Conservation (phyloP, 2,329 filamentous ascomycete species). For the Trichoderma guizhouense region DNA sequence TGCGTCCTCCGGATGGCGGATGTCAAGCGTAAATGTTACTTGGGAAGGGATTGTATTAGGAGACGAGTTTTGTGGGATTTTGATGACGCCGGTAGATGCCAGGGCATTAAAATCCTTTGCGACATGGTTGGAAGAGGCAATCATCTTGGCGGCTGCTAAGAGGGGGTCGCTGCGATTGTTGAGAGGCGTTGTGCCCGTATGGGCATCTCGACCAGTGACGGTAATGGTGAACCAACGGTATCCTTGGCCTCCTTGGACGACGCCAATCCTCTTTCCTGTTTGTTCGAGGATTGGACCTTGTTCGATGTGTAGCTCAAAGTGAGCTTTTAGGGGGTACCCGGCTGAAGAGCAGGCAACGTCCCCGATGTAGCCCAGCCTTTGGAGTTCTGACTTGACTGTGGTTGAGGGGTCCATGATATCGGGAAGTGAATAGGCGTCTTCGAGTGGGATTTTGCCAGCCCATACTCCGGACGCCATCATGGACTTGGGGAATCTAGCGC, state of each 20-base stretch:
- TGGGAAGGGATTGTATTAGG: constrained; percentile 67
- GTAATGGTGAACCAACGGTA: constrained; percentile 33
- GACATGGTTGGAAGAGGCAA: constrained; percentile 28
- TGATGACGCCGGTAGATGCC: constrained; percentile 41
- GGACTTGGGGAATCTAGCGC: constrained; percentile 71
- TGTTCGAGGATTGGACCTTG: constrained; percentile 62
- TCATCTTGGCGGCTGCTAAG: constrained; percentile 35
- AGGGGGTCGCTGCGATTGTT: constrained; percentile 33
- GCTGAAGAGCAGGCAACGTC: constrained; percentile 17
- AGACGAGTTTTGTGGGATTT: constrained; percentile 56
- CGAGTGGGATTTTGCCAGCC: constrained; percentile 63
- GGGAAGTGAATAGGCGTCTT: constrained; percentile 62
- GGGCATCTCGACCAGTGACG: constrained; percentile 30
- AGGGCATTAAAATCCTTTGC: constrained; percentile 34
- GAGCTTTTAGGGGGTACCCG: constrained; percentile 63
- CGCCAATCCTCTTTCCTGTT: constrained; percentile 28
- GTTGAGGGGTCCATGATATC: constrained; percentile 39
- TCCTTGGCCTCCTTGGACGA: constrained; percentile 33
- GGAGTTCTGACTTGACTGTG: constrained; percentile 47
- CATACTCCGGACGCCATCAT: constrained; percentile 78
- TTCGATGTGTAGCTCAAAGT: constrained; percentile 84
- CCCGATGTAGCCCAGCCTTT: constrained; percentile 58
- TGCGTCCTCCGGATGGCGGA: constrained; percentile 55
- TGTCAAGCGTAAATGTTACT: constrained; percentile 65
- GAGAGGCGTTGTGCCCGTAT: constrained; percentile 34